Conservation (phyloP, 768 basidiomycete genomes). For the Exidia glandulosa region DNA sequence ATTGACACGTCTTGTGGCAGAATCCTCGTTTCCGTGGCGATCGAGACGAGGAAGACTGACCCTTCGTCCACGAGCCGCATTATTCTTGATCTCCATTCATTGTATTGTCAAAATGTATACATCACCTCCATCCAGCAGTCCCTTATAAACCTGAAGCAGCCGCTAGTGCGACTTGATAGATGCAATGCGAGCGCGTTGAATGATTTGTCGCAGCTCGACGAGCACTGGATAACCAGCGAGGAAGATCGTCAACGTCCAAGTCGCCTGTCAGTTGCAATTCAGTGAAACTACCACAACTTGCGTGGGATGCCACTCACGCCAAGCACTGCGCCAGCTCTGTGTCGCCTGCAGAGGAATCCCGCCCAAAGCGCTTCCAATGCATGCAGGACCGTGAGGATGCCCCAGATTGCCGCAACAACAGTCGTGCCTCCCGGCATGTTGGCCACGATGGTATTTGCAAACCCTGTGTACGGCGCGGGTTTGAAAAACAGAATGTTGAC, state of each 20-base stretch:
- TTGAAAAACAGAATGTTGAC: not conserved
- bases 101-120: too few species aligned
- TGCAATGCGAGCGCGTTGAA: not conserved
- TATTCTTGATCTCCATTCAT: too few species aligned
- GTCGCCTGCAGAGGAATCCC: not conserved
- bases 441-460: not conserved
- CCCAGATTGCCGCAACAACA: not conserved
- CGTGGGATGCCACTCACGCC: not conserved
- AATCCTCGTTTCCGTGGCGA: conserved; percentile 15
- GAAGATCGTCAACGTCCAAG: not conserved
- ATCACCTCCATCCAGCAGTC: too few species aligned
- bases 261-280: not conserved
- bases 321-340: not conserved
- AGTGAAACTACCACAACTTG: not conserved
- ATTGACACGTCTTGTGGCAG: not conserved
- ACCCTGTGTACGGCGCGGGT: not conserved
- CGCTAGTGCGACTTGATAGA: not conserved
- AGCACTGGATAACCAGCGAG: not conserved
- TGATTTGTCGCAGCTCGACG: not conserved
- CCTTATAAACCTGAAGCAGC: too few species aligned
- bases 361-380: not conserved
- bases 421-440: not conserved
- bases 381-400: not conserved
- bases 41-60: conserved; percentile 8
- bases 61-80: too few species aligned